Percentiles rank a stretch among this genome's conserved stretches.
Evolutionary conservation across 805 yeast genomes (phyloP).

Genomic region (Candida oleophila): DNA sequence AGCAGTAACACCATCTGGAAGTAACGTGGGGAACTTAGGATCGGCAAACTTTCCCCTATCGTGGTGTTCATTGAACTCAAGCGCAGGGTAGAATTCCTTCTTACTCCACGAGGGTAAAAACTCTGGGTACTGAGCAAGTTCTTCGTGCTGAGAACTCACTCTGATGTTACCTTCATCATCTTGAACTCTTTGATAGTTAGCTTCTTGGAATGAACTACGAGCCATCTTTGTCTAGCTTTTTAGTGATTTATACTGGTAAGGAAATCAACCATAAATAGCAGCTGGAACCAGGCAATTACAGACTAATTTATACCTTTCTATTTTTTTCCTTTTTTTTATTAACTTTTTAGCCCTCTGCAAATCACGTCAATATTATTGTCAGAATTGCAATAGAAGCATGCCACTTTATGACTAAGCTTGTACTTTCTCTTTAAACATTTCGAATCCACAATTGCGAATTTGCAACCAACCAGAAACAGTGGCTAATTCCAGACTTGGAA

Average conservation of each 20-base stretch:
- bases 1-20: conserved; percentile 27
- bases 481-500: too few species aligned
- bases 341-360: not conserved
- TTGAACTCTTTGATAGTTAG: not conserved
- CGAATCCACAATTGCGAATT: not conserved
- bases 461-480: not conserved
- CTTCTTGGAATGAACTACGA: not conserved
- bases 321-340: too few species aligned
- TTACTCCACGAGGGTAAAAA: conserved; percentile 33
- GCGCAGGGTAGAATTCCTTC: conserved; percentile 46
- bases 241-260: too few species aligned
- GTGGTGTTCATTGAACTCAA: conserved; percentile 50
- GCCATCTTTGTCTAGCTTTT: too few species aligned
- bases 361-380: not conserved
- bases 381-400: not conserved
- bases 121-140: conserved; percentile 20
- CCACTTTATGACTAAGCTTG: not conserved
- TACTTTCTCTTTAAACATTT: not conserved
- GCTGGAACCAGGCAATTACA: not conserved
- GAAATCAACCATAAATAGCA: too few species aligned
- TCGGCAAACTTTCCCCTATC: conserved; percentile 66
- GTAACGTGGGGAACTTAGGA: conserved; percentile 48
- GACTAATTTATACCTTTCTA: not conserved
- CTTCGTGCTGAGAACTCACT: conserved; percentile 13
- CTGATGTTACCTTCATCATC: conserved; percentile 13